These are phyloP conservation scores for Ganoderma lingzhi DNA, from an alignment of 1,284 basidiomycete genomes.

Conservation along the genomic window DNA sequence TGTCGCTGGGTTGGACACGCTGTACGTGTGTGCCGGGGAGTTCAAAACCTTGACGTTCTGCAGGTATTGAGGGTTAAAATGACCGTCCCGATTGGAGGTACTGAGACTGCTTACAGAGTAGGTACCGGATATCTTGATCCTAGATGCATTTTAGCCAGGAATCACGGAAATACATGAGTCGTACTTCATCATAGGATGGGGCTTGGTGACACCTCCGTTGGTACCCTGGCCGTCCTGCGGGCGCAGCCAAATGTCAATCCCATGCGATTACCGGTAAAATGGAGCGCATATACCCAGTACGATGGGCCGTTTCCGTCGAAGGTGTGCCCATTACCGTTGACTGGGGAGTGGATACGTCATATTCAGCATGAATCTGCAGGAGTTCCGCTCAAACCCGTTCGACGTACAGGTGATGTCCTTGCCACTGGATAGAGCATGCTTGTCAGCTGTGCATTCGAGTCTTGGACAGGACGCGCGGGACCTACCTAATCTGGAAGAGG, in stretches of 20 bases:
- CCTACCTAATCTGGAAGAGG: slow-evolving; percentile 35
- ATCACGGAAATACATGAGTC: slow-evolving; percentile 9
- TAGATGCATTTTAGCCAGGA: slow-evolving; percentile 31
- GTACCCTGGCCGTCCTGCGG: slow-evolving; percentile 48
- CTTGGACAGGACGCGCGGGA: not conserved
- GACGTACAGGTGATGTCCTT: slow-evolving; percentile 29
- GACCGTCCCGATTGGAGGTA: not conserved
- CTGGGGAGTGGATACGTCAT: slow-evolving; percentile 25
- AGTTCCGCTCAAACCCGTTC: not conserved
- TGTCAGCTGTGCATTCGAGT: not conserved
- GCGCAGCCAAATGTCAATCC: not conserved
- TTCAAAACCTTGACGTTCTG: slow-evolving; percentile 49
- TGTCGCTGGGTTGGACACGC: slow-evolving; percentile 44
- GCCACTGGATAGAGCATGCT: slow-evolving; percentile 19
- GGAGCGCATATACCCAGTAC: slow-evolving; percentile 42
- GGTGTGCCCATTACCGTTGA: slow-evolving; percentile 50
- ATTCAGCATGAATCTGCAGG: slow-evolving; percentile 6
- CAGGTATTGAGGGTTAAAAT: not conserved
- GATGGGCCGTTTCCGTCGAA: slow-evolving; percentile 50
- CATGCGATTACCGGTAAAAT: not conserved
- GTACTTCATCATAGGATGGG: slow-evolving; percentile 48
- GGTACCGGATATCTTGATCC: slow-evolving; percentile 62
- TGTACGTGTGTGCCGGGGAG: slow-evolving; percentile 47
- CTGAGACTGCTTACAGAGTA: slow-evolving; percentile 46
- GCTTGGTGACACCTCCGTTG: slow-evolving; percentile 49